Evolutionary conservation across 805 yeast species (phyloP), one percentile per base, ranked within the genome.

Genomic region (Ogataea nitratoaversa): DNA sequence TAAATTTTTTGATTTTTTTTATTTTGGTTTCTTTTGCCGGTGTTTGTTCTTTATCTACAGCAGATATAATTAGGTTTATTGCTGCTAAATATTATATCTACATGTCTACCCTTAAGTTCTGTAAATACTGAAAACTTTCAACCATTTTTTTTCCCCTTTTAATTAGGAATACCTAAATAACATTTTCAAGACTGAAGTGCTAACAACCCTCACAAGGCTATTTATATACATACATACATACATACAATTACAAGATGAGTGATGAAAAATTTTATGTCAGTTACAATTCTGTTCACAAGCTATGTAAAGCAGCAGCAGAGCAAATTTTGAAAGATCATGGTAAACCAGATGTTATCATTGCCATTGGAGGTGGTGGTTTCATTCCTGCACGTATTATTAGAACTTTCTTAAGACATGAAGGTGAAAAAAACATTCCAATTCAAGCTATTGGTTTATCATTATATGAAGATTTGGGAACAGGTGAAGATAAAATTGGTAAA

Each of bases 201-300:
- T 23, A 23, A 23, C 11, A 23, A 23, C 8, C 25, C 25, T 23
- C 11, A n/a, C n/a, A n/a, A n/a, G n/a, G n/a, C n/a, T n/a, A n/a
- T n/a, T n/a, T n/a, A n/a, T 23, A 23, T 11, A 23, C 25, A 23
- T 7, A 23, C 7, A 23, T 8, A 11, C 7, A 19, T 24, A 30
- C 14, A 37, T 27, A 20, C 24, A 28, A 17, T 5, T 7, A 8
- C 17, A 49, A 37, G 16, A 65, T 64, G 70, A 48, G 60, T 5
- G 57, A 50, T 17, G 72, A 73, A 28, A 78, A 76, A 54, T 54
- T 70, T 36, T 84, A 78, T 64, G 79, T 86, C 49, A 79, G 90
- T 17, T 86, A 86, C 72, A 82, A 86, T 67, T 73, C 79, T 56
- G 79, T 87, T 43, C 95, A 86, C 70, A 86, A 86, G 68, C 71